Percentiles rank a stretch among this genome's conserved stretches.
These are phyloP conservation scores for Wickerhamiella shivajii DNA, from an alignment of 805 yeast species.

Conservation along the genomic window DNA sequence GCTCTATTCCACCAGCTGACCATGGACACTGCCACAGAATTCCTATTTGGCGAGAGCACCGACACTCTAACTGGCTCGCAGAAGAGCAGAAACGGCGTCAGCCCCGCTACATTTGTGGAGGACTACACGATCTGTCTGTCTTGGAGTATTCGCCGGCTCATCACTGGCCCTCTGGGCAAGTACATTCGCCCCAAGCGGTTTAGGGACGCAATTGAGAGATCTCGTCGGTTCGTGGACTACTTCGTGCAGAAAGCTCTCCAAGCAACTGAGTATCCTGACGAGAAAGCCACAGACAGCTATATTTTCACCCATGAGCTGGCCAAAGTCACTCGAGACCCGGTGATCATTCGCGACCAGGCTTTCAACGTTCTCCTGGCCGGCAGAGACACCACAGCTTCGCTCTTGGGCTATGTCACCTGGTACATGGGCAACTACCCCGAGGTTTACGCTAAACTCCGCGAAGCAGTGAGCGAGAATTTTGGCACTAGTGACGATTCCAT, in stretches of 20 bases:
- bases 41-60: conserved; percentile 18
- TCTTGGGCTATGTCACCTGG: conserved; percentile 29
- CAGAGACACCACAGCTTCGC: conserved; percentile 37
- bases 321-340: conserved; percentile 31
- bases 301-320: conserved; percentile 33
- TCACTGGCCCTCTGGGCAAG: conserved; percentile 12
- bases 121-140: conserved; percentile 10
- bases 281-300: conserved; percentile 25
- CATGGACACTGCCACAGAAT: conserved; percentile 22
- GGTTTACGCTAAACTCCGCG: conserved; percentile 26
- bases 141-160: conserved; percentile 3
- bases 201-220: conserved; percentile 21
- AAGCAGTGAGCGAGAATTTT: conserved; percentile 15
- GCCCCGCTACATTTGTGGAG: conserved; percentile 18
- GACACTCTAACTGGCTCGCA: conserved; percentile 11
- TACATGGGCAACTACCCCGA: conserved; percentile 31
- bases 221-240: conserved; percentile 26
- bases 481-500: conserved; percentile 14
- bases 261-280: conserved; percentile 9
- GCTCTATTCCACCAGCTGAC: conserved; percentile 16
- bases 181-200: conserved; percentile 19
- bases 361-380: conserved; percentile 36
- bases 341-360: conserved; percentile 32
- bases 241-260: conserved; percentile 29
- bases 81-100: conserved; percentile 12